A percentile compares a stretch with the other conserved stretches of the same genome.
phyloP scores from a whole-genome alignment of 257 asterid species.

The Craterostigma plantagineum region DNA sequence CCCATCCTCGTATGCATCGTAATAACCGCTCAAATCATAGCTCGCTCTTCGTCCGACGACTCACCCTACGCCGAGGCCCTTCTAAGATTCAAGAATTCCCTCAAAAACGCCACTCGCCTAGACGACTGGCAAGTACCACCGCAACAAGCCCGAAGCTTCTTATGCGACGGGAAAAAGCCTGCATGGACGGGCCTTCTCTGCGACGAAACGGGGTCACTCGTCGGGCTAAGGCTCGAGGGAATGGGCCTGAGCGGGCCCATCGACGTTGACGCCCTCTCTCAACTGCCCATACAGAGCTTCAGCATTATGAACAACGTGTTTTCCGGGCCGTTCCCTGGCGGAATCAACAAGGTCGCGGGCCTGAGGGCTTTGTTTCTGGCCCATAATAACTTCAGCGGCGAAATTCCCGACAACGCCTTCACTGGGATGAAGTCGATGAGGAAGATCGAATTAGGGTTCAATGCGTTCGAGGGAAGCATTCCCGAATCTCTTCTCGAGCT shows the following conservation, averaged over 20 bases:
- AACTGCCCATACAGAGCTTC: constrained; percentile 17
- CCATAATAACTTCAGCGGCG: constrained; percentile 33
- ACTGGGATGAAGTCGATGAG: constrained; percentile 27
- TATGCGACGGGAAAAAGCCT: constrained; percentile 25
- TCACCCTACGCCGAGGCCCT: constrained; percentile 13
- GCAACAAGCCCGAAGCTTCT: constrained; percentile 1
- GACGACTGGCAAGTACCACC: constrained; percentile 28
- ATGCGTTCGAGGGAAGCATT: constrained; percentile 25
- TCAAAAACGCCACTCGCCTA: constrained; percentile 20
- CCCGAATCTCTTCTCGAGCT: constrained; percentile 30
- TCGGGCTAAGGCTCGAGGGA: constrained; percentile 23
- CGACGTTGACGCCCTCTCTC: constrained; percentile 18
- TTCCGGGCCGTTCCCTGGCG: constrained; percentile 25
- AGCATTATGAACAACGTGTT: constrained; percentile 38
- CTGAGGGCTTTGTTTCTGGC: constrained; percentile 39
- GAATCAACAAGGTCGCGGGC: constrained; percentile 17
- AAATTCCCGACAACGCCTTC: constrained; percentile 28
- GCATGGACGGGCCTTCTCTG: constrained; percentile 44
- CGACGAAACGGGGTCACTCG: constrained; percentile 14
- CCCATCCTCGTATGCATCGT: no score
- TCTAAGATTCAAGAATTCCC: constrained; percentile 29
- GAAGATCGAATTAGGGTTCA: constrained; percentile 29
- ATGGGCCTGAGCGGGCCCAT: constrained; percentile 32
- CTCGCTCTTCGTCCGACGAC: constrained; percentile 9
- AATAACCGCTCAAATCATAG: no score